Base-by-base conservation (phyloP, 345 rosid genomes). In the Moricandia arvensis region DNA sequence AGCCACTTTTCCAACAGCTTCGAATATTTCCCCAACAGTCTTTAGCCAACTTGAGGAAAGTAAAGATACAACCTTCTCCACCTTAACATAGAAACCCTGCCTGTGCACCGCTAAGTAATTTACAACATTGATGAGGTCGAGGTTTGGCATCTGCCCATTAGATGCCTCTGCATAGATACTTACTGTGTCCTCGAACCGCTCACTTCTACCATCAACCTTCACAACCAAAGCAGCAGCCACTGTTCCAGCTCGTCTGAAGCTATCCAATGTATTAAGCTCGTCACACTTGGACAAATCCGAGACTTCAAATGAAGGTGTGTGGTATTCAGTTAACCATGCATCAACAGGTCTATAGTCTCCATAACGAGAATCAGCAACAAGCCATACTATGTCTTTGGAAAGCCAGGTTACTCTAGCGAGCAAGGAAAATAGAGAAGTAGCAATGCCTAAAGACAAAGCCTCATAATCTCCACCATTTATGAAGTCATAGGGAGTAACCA, bases 81-180 rank as follows among this genome's bases (percentile, higher is more conserved):
- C 87, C 70, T 81, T 83, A 43, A 92, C 97, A 74, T 7, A 87
- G 69, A 88, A 87, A 16, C 99, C 97, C 84, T 92, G 96, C 84
- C 92, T 83, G 68, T 95, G 96, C 24, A 89, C 95, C 10, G 91
- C 96, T 76, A 95, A 81, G 85, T 89, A 92, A 81, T 87, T 89
- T 69, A 90, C 96, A 74, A 92, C 82, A 83, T 95, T 95, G 79
- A 95, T 86, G 71, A 95, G 90, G 73, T 95, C 97, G 55, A 95
- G 89, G 75, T 95, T 95, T 77, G 97, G 97, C 99, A 95, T 95
- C 84, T 90, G 97, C 51, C 97, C 97, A 80, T 95, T 92, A 29
- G 99, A 90, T 68, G 96, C 97, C 85, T 92, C 96, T n/a, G 99
- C 93, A 77, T 80, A 88, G 75, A 92, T 86, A 66, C 79, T 81